Evolutionary conservation across 306 rosid genomes (phyloP).

Genomic region (Cotoneaster glaucophyllus): DNA sequence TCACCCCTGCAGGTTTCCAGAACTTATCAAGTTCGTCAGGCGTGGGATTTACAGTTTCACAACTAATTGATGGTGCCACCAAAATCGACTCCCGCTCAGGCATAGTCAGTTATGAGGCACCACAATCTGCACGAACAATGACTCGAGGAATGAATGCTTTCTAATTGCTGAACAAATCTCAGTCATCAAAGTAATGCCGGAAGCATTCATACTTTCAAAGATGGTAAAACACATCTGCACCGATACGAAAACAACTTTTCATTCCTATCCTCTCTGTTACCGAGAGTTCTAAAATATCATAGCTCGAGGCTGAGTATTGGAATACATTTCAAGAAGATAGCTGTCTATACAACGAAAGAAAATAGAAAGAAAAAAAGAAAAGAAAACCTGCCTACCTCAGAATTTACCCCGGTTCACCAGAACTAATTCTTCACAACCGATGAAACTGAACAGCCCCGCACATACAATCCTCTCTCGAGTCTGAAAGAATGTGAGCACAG

Average conservation of each 20-base stretch:
- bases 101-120: not conserved
- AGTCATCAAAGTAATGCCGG: not conserved
- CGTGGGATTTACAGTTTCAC: too few species aligned
- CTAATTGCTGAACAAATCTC: not conserved
- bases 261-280: conserved; percentile 11
- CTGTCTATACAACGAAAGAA: not conserved
- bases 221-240: not conserved
- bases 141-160: not conserved
- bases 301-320: not conserved
- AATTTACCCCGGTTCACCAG: not conserved
- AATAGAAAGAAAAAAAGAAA: too few species aligned
- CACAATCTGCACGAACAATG: not conserved
- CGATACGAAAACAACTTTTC: not conserved
- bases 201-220: not conserved
- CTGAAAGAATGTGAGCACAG: not conserved
- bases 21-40: too few species aligned
- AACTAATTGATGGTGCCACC: not conserved
- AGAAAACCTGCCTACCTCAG: not conserved
- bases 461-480: not conserved
- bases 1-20: too few species aligned
- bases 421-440: not conserved
- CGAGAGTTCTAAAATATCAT: not conserved
- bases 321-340: not conserved
- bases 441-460: not conserved
- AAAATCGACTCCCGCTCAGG: not conserved